Evolutionary conservation across 495 filamentous ascomycete species (phyloP), one percentile per base, ranked within the genome.

Genomic region (Cudoniella acicularis): DNA sequence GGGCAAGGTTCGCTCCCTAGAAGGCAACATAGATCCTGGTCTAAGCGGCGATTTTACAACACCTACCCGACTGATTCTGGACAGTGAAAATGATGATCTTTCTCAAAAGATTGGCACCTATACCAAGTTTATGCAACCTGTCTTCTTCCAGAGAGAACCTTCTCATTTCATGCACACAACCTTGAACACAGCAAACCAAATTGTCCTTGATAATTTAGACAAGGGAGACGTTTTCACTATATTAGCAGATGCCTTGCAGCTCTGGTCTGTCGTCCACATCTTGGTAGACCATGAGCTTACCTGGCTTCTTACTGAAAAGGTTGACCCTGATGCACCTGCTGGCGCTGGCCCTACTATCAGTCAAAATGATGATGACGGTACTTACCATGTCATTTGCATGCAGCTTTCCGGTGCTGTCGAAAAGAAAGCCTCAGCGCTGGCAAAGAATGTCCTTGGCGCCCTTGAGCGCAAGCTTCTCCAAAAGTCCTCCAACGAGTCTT

Each of bases 361-460:
- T 51, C n/a, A 23, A 52, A 9, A n/a, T n/a, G n/a, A n/a, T n/a
- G 63, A 74, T 36, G 72, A 76, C 47, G 67, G 72, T 9, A 71
- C 73, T 4, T 81, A 83, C 59, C 64, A 68, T 0, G 69, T 84
- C 20, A 70, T 93, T 45, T 83, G 79, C 70, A 77, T 81, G 45
- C 91, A 96, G 69, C 80, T 96, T 16, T 81, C 83, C 9, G 86
- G 87, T 0, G 88, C 87, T 8, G 82, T 82, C 10, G 90, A 94
- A 68, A 85, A 89, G 61, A 86, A 85, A 50, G 87, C 87, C 26
- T 78, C 79, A 24, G 72, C 78, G 47, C 78, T 86, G 8, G 83
- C 81, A 74, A 89, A 84, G 66, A 77, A 68, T 13, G 80, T 92
- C 16, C 82, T 94, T 69, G 88, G 86, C 55, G 85, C 87, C 36